Evolutionary conservation across 164 flowering plant genomes (phyloP), one percentile per base, ranked within the genome.

Genomic region (Magnolia kwangsiensis): DNA sequence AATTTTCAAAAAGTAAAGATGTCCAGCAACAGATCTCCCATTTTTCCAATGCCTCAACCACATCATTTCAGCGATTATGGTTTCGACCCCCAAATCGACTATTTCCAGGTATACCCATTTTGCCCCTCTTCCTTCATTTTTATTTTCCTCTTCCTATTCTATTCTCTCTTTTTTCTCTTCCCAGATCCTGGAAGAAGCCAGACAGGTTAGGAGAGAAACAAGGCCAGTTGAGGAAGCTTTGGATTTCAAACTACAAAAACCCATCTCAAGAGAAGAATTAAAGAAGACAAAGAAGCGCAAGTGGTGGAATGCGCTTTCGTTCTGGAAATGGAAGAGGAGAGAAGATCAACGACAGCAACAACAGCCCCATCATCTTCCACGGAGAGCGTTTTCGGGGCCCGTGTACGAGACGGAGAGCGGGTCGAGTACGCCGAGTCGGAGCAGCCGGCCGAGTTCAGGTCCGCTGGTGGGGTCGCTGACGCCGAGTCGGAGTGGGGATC

Each of bases 31-130:
- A 55, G 61, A 55, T 55, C 61, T 55, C 98, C 96, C 89, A 13
- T 89, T 90, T 74, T 90, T 94, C 2, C 84, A 86, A 75, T 86
- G 2, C 83, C 61, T 6, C 75, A 89, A 71, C 89, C 91, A 64
- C 90, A 89, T 6, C 94, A 88, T 73, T 92, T 92, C 88, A 89
- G 90, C 73, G 97, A 92, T 83, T 92, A 94, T 76, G 98, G 97
- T 69, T 94, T 94, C 77, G 96, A 92, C 75, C 92, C 95, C 4
- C 97, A 92, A 55, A 85, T 92, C 84, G 87, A 89, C 78, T 89
- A 91, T 71, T 89, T 90, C 74, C 94, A 92, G 95, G 97, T 94
- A 55, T 37, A 37, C 45, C 50, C 7, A 23, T 69, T 4, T 20
- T 11, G 13, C 13, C n/a, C 63, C 69, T 23, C 55, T 49, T 9